Base-by-base conservation (phyloP, 2,329 filamentous ascomycete genomes). In the Colletotrichum coccodes region DNA sequence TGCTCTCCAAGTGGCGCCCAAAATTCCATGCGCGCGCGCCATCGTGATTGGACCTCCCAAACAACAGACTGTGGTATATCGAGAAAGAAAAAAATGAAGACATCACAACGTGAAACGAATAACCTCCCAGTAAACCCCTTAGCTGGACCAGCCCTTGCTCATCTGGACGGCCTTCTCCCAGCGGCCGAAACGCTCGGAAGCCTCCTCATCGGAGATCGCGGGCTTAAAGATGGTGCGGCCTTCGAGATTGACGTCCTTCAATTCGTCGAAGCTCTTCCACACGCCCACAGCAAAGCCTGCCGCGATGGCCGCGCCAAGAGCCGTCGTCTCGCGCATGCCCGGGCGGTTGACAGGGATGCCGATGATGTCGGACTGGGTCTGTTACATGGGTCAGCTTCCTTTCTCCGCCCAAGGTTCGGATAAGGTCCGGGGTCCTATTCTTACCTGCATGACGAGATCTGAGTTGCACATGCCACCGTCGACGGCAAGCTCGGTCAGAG, bases 391-490 rank as follows among this genome's bases (percentile, higher is more conserved):
- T 65, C 26, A 68, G 61, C 47, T 18, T 59, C 44, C 28, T 60
- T 65, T 60, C 49, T 68, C 38, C 65, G 47, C 65, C 61, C 54
- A 34, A 38, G 54, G 47, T 21, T 65, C 65, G 61, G 61, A 68
- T 23, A 60, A 54, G 61, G 47, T 60, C 65, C 65, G 54, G 60
- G 30, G 38, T 42, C 5, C 40, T 60, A 32, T 44, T 66, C 71
- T 58, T 67, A 74, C 75, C 87, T 89, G 92, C 93, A 95, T 95
- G 80, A 91, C 92, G 64, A 95, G 85, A 76, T 93, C 90, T 11
- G 91, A 92, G 77, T 93, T 94, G 76, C 89, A 92, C 92, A 95
- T 94, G 75, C 93, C 93, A 68, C 92, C 92, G 75, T 95, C 93
- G n/a, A 95, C 93, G 40, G 91, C 90, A n/a, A 95, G 84, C 78